These are phyloP conservation scores for Pachysandra terminalis DNA, from an alignment of 164 flowering plant species.

Conservation along the genomic window DNA sequence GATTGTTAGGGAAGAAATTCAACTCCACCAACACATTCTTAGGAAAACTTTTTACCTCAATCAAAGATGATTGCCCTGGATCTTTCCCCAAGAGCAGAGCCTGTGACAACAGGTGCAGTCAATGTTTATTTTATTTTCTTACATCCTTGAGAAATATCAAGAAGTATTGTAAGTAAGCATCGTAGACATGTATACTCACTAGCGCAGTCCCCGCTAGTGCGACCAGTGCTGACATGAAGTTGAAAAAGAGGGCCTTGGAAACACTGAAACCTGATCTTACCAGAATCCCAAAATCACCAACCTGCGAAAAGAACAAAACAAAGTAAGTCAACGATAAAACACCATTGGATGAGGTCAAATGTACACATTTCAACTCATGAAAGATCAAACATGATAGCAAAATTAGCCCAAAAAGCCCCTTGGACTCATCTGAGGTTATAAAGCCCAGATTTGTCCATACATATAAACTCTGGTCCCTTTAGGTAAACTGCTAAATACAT, in stretches of 20 bases:
- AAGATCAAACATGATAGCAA: no score
- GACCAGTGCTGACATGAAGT: constrained; percentile 89
- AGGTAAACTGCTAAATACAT: no score
- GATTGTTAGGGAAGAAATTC: not conserved
- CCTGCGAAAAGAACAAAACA: constrained; percentile 53
- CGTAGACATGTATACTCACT: constrained; percentile 37
- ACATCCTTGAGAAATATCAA: not conserved
- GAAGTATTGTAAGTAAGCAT: not conserved
- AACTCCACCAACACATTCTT: not conserved
- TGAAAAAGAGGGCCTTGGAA: constrained; percentile 83
- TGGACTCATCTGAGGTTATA: no score
- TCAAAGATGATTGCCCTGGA: constrained; percentile 87
- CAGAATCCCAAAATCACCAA: constrained; percentile 96
- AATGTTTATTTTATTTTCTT: constrained; percentile 1
- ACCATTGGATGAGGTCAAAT: no score
- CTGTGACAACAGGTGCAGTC: constrained; percentile 31
- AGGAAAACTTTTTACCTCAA: constrained; percentile 52
- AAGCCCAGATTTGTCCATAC: no score
- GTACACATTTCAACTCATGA: no score
- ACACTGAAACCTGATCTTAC: constrained; percentile 97
- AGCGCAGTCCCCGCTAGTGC: constrained; percentile 92
- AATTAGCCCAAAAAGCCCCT: no score
- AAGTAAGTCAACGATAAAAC: no score
- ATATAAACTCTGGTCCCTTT: no score
- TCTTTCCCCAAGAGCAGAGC: constrained; percentile 76